Evolutionary conservation across 2,329 filamentous ascomycete genomes (phyloP), one percentile per base, ranked within the genome.

Genomic region (Paraphoma chrysanthemicola): DNA sequence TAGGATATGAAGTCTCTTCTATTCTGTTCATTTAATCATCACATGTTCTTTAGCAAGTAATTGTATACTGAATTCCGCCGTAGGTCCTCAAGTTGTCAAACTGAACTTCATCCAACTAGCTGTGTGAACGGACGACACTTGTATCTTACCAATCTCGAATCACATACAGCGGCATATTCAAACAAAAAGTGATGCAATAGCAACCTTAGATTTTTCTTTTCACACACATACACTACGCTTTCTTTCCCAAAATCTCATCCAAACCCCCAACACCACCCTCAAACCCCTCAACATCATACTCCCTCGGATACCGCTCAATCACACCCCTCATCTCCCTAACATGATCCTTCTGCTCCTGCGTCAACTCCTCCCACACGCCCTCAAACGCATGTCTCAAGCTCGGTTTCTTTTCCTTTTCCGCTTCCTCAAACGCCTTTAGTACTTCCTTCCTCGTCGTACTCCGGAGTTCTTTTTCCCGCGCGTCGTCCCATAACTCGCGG

Each of bases 351-450:
- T 90, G 81, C 67, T 96, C 93, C 45, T 90, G 88, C 0, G 93
- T 97, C 66, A 97, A 67, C 44, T 92, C 86, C 74, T 95, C 92
- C 77, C 97, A 99, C 1, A 98, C 86, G 75, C 95, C 95, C 65
- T 90, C 88, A 76, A 98, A 98, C 81, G 93, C 88, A 53, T 83
- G 74, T 45, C 85, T 81, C 33, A 96, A 82, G 1, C 87, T 82
- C 1, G 91, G 90, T 75, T 91, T 92, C 84, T 91, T 92, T 77
- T 90, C 88, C 74, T 87, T 88, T 79, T 96, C 92, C 0, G 91
- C 95, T 59, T 90, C 88, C 11, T 88, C 86, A 77, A 99, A 98
- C 0, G 92, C 93, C 67, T 87, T 88, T 48, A 99, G 77, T 0
- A 98, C 86, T 29, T 93, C 90, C 70, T 91, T 91, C 28, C 91